These are phyloP conservation scores for Rhypophila decipiens DNA, from an alignment of 495 filamentous ascomycete species.

Conservation along the genomic window DNA sequence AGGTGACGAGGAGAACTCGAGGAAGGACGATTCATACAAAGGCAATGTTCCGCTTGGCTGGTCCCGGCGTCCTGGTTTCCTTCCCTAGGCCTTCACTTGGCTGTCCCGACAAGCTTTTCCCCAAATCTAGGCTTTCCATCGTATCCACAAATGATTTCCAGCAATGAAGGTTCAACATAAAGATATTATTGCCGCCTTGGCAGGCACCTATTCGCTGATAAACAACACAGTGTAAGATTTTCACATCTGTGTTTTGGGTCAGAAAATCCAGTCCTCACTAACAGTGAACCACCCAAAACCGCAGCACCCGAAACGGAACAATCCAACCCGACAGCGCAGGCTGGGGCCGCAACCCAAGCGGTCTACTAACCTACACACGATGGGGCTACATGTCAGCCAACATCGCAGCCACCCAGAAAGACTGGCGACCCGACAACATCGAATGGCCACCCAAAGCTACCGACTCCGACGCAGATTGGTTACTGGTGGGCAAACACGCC, in stretches of 20 bases:
- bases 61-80: too few species aligned
- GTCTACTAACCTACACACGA: slow-evolving; percentile 3
- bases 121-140: too few species aligned
- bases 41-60: too few species aligned
- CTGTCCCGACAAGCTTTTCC: too few species aligned
- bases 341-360: background rate
- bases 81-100: too few species aligned
- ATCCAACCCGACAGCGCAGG: background rate
- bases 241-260: background rate
- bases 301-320: background rate
- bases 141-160: too few species aligned
- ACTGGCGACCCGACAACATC: background rate
- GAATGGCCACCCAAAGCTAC: slow-evolving; percentile 1
- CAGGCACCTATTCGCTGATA: slow-evolving; percentile 6
- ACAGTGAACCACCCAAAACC: background rate
- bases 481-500: slow-evolving; percentile 1
- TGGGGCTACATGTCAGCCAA: slow-evolving; percentile 5
- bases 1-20: too few species aligned
- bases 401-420: background rate
- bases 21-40: too few species aligned
- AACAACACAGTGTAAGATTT: slow-evolving; percentile 6
- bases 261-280: background rate
- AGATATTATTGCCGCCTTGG: slow-evolving; percentile 3
- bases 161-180: background rate
- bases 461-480: slow-evolving; percentile 1